Percentiles rank a stretch among this genome's conserved stretches.
Evolutionary conservation across 345 rosid genomes (phyloP).

Genomic region (Orychophragmus violaceus): DNA sequence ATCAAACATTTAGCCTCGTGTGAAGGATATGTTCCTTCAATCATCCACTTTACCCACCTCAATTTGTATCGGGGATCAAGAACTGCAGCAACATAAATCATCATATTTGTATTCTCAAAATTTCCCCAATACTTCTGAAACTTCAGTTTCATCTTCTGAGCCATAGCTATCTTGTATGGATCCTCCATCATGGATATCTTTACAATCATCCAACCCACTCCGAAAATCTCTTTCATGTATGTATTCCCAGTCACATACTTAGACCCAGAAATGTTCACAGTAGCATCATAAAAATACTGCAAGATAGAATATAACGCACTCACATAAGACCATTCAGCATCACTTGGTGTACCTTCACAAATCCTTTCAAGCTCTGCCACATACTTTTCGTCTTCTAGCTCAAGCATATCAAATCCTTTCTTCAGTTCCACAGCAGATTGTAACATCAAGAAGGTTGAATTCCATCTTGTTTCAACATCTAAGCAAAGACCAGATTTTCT

Average conservation of each 20-base stretch:
- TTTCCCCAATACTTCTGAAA: too few species aligned
- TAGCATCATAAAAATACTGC: background rate
- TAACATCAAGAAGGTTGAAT: too few species aligned
- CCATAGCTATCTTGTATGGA: background rate
- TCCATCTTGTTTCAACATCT: conserved; percentile 1
- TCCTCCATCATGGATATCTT: background rate
- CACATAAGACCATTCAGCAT: background rate
- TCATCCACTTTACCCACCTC: background rate
- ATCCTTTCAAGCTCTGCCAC: background rate
- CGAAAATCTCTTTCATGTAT: background rate
- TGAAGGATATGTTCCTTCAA: background rate
- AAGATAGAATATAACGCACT: background rate
- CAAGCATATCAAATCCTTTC: background rate
- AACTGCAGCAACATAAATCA: background rate
- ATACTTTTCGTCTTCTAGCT: background rate
- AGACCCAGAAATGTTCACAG: background rate
- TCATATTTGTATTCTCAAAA: too few species aligned
- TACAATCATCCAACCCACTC: background rate
- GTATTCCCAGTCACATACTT: background rate
- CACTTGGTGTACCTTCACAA: background rate
- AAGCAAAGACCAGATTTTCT: background rate
- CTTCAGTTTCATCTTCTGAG: too few species aligned
- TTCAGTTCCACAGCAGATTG: background rate
- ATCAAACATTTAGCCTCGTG: background rate
- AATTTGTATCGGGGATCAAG: background rate